Evolutionary conservation across 495 filamentous ascomycete genomes (phyloP).

Genomic region (Collariella sp.): DNA sequence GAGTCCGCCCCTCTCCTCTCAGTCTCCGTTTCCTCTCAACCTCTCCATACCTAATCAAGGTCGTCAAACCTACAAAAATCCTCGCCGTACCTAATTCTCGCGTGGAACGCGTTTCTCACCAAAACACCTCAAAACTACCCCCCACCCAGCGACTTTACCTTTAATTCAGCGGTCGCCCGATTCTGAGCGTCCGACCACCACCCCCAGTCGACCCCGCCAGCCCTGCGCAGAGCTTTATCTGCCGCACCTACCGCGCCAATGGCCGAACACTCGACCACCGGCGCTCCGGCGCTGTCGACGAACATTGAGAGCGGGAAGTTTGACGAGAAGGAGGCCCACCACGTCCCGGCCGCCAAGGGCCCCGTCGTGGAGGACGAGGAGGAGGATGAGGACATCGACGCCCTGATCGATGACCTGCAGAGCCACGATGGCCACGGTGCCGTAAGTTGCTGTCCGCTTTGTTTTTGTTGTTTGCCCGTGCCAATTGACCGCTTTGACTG

Average conservation of each 20-base stretch:
- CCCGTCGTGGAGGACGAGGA: constrained; percentile 50
- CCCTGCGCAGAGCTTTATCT: constrained; percentile 30
- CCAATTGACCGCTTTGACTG: neutral
- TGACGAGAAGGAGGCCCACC: constrained; percentile 44
- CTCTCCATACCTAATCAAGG: constrained; percentile 19
- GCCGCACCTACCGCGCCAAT: constrained; percentile 31
- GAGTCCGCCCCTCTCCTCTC: constrained; percentile 23
- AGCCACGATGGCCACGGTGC: constrained; percentile 57
- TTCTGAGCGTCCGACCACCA: constrained; percentile 10
- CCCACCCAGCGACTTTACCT: neutral
- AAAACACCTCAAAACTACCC: neutral
- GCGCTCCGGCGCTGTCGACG: constrained; percentile 44
- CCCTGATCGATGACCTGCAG: constrained; percentile 75
- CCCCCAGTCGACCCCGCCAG: constrained; percentile 9
- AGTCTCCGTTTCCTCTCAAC: neutral
- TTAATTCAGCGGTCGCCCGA: neutral
- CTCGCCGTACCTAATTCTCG: constrained; percentile 5
- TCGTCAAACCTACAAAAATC: constrained; percentile 23
- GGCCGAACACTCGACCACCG: constrained; percentile 40
- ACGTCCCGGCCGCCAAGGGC: constrained; percentile 23
- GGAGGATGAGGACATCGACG: constrained; percentile 67
- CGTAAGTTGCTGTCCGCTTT: constrained; percentile 14
- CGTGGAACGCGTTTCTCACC: neutral
- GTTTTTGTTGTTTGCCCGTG: neutral
- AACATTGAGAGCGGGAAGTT: constrained; percentile 48